phyloP scores from a whole-genome alignment of 1,139 yeast genomes.

The Geotrichum bryndzae region DNA sequence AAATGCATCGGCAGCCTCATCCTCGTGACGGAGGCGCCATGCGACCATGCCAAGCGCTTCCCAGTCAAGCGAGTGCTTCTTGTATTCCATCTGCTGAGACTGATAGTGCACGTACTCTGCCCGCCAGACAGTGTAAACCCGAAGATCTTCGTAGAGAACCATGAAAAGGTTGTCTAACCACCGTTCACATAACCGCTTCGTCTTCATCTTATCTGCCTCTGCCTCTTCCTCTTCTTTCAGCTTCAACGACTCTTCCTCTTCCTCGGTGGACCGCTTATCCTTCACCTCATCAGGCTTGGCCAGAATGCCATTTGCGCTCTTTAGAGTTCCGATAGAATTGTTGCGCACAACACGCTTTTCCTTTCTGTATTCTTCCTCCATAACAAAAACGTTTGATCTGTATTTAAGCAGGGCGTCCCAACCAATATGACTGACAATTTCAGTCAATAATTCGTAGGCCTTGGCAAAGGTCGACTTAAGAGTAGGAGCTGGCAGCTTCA shows the following conservation, averaged over 20 bases:
- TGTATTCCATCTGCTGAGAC: slow-evolving; percentile 66
- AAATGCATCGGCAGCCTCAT: slow-evolving; percentile 77
- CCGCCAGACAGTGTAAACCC: slow-evolving; percentile 86
- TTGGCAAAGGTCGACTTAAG: slow-evolving; percentile 72
- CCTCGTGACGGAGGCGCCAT: slow-evolving; percentile 66
- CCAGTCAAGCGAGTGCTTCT: slow-evolving; percentile 88
- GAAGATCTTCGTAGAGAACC: slow-evolving; percentile 80
- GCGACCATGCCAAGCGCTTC: slow-evolving; percentile 83
- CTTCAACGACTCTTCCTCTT: slow-evolving; percentile 3
- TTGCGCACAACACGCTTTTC: slow-evolving; percentile 29
- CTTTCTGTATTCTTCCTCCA: slow-evolving; percentile 78
- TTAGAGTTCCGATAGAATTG: slow-evolving; percentile 19
- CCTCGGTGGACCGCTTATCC: slow-evolving; percentile 7
- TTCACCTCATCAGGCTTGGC: slow-evolving; percentile 19
- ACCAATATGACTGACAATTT: slow-evolving; percentile 63
- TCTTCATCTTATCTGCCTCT: slow-evolving; percentile 38
- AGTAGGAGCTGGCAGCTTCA: slow-evolving; percentile 68
- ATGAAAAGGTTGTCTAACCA: slow-evolving; percentile 90
- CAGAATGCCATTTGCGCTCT: slow-evolving; percentile 15
- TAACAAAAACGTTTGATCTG: slow-evolving; percentile 82
- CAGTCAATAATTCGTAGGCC: slow-evolving; percentile 74
- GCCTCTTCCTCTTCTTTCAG: slow-evolving; percentile 4
- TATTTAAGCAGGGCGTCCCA: slow-evolving; percentile 82
- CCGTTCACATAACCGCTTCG: slow-evolving; percentile 84
- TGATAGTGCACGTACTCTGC: slow-evolving; percentile 79